These are phyloP conservation scores for Alternaria consortialis DNA, from an alignment of 2,329 filamentous ascomycete genomes.

Conservation along the genomic window DNA sequence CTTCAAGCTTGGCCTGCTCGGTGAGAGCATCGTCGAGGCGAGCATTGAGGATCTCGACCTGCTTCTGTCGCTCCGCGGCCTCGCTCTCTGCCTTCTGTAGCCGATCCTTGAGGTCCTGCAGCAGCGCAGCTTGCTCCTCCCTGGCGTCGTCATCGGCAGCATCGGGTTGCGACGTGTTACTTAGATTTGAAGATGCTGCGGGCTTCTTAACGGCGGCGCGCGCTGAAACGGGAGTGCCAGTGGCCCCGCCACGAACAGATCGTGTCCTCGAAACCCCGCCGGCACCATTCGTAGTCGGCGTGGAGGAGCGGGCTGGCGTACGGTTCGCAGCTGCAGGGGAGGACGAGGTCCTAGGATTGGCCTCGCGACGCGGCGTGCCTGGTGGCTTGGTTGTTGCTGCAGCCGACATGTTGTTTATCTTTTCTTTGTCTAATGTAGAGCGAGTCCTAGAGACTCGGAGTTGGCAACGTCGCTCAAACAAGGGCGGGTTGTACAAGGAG, in stretches of 20 bases:
- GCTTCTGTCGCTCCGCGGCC: slow-evolving; percentile 82
- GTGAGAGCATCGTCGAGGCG: slow-evolving; percentile 83
- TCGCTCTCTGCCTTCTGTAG: slow-evolving; percentile 80
- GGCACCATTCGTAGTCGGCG: slow-evolving; percentile 41
- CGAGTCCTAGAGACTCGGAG: slow-evolving; percentile 16
- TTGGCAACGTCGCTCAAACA: slow-evolving; percentile 23
- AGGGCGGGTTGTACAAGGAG: slow-evolving; percentile 13
- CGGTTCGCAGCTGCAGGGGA: slow-evolving; percentile 46
- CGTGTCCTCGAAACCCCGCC: slow-evolving; percentile 43
- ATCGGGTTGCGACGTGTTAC: slow-evolving; percentile 49
- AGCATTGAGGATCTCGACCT: slow-evolving; percentile 83
- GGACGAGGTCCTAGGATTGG: slow-evolving; percentile 32
- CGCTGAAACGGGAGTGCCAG: slow-evolving; percentile 51
- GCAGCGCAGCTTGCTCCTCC: slow-evolving; percentile 78
- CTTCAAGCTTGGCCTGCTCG: slow-evolving; percentile 87
- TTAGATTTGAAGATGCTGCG: slow-evolving; percentile 43
- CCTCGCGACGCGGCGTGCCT: slow-evolving; percentile 41
- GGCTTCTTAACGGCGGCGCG: slow-evolving; percentile 51
- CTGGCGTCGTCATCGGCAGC: slow-evolving; percentile 69
- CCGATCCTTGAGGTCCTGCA: slow-evolving; percentile 86
- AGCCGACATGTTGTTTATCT: slow-evolving; percentile 41
- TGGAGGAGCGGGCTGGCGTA: slow-evolving; percentile 42
- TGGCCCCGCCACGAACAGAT: slow-evolving; percentile 42
- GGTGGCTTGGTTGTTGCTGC: slow-evolving; percentile 50
- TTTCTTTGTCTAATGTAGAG: slow-evolving; percentile 16